Evolutionary conservation across 1,139 yeast genomes (phyloP).

Genomic region (Sugiyamaella novakii): DNA sequence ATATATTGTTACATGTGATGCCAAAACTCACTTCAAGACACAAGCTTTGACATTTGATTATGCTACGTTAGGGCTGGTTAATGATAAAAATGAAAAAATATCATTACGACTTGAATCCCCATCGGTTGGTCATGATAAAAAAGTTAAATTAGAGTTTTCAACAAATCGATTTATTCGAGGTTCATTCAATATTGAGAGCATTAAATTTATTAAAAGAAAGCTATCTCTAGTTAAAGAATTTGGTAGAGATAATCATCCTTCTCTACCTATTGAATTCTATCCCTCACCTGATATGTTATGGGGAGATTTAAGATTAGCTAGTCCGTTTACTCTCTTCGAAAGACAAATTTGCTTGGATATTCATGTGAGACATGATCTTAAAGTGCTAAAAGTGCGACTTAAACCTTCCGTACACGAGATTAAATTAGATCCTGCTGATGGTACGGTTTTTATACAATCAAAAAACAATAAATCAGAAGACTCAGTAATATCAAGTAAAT

Average conservation of each 20-base stretch:
- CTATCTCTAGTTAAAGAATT: constrained; percentile 27
- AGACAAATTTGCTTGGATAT: constrained; percentile 29
- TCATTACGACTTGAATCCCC: constrained; percentile 20
- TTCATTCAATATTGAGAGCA: constrained; percentile 31
- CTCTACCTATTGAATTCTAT: constrained; percentile 28
- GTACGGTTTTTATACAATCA: constrained; percentile 10
- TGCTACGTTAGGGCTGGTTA: constrained; percentile 22
- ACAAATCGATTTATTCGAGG: constrained; percentile 35
- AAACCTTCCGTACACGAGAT: constrained; percentile 11
- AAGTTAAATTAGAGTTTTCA: constrained; percentile 27
- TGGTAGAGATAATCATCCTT: constrained; percentile 11
- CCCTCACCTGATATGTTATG: constrained; percentile 31
- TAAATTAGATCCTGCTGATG: constrained; percentile 16
- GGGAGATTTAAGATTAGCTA: constrained; percentile 29
- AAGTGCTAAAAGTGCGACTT: constrained; percentile 15
- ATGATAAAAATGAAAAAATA: constrained; percentile 16
- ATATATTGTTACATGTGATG: constrained; percentile 6
- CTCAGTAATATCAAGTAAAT: constrained; percentile 5
- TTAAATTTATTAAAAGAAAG: constrained; percentile 33
- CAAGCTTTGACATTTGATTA: constrained; percentile 26
- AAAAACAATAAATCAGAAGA: neutral
- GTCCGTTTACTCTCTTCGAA: constrained; percentile 27
- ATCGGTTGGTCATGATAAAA: constrained; percentile 8
- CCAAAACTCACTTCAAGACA: constrained; percentile 10
- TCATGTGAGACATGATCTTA: constrained; percentile 22